Conservation (phyloP, 2,329 filamentous ascomycete genomes). For the Aspergillus luchuensis region DNA sequence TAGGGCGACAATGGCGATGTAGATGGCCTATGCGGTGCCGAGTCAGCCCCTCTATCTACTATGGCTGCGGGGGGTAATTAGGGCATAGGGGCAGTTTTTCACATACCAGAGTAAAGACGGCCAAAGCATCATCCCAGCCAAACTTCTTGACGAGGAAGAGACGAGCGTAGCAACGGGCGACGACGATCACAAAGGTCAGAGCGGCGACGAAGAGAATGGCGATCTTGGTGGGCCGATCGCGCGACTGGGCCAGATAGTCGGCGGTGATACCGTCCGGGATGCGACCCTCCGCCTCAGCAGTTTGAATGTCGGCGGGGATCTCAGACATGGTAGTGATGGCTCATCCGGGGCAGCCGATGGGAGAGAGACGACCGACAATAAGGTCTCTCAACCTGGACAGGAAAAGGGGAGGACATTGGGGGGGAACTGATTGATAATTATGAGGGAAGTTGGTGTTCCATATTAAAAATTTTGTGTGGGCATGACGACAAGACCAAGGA, state of each 20-base stretch:
- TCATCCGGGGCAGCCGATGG: too few relatives aligned
- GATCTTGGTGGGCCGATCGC: slow-evolving; percentile 29
- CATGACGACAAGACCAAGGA: too few relatives aligned
- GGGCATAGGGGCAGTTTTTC: too few relatives aligned
- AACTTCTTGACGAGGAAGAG: slow-evolving; percentile 47
- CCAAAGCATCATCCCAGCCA: slow-evolving; percentile 52
- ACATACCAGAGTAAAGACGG: slow-evolving; percentile 50
- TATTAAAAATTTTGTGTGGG: too few relatives aligned
- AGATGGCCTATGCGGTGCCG: slow-evolving; percentile 24
- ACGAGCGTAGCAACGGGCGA: slow-evolving; percentile 51
- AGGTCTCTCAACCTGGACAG: too few relatives aligned
- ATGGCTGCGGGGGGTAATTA: slow-evolving; percentile 10
- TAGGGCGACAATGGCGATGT: slow-evolving; percentile 50
- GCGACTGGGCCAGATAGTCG: slow-evolving; percentile 31
- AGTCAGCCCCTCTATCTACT: background rate
- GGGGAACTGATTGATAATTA: too few relatives aligned
- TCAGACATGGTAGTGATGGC: background rate
- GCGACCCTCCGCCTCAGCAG: slow-evolving; percentile 30
- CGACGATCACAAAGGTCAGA: slow-evolving; percentile 36
- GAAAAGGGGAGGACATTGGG: too few relatives aligned
- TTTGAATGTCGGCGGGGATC: background rate
- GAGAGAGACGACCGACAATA: too few relatives aligned
- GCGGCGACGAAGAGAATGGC: slow-evolving; percentile 34
- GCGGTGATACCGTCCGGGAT: slow-evolving; percentile 30
- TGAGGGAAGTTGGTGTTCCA: too few relatives aligned